Percentiles rank a stretch among this genome's conserved stretches.
These are phyloP conservation scores for Brasenia schreberi DNA, from an alignment of 164 flowering plant species.

Conservation along the genomic window DNA sequence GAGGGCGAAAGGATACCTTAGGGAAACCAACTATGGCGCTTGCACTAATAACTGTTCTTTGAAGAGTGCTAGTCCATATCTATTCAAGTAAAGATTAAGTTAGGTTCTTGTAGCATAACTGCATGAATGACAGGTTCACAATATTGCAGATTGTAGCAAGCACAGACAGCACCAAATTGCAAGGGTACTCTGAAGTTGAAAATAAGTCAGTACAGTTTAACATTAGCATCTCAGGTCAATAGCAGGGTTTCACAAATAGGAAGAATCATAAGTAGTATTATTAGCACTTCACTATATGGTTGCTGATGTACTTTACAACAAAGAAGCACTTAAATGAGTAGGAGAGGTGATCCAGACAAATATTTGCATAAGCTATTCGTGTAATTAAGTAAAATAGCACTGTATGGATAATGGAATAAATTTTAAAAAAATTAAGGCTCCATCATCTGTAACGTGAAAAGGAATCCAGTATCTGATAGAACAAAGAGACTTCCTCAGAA, in stretches of 20 bases:
- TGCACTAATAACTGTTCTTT: conserved; percentile 87
- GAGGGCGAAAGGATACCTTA: conserved; percentile 34
- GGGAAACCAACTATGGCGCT: conserved; percentile 89
- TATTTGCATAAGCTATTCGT: too few relatives aligned
- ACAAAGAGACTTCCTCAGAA: too few relatives aligned
- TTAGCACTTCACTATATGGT: neutral
- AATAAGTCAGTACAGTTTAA: too few relatives aligned
- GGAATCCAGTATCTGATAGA: too few relatives aligned
- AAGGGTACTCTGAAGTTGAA: too few relatives aligned
- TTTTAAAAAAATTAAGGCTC: too few relatives aligned
- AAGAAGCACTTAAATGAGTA: neutral
- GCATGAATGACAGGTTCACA: neutral
- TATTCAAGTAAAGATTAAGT: conserved; percentile 11
- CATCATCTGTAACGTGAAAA: too few relatives aligned
- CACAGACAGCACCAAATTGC: neutral
- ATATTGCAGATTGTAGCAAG: neutral
- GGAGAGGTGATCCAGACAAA: neutral
- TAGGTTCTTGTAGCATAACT: neutral
- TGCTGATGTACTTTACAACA: neutral
- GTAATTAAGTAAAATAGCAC: too few relatives aligned
- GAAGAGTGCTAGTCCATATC: conserved; percentile 99
- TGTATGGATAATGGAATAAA: too few relatives aligned
- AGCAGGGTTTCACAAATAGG: neutral
- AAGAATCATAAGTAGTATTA: neutral
- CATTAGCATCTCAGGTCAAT: neutral